A percentile compares a stretch with the other conserved stretches of the same genome.
Conservation (phyloP, 2,329 filamentous ascomycete species). For the Nemania sp. region DNA sequence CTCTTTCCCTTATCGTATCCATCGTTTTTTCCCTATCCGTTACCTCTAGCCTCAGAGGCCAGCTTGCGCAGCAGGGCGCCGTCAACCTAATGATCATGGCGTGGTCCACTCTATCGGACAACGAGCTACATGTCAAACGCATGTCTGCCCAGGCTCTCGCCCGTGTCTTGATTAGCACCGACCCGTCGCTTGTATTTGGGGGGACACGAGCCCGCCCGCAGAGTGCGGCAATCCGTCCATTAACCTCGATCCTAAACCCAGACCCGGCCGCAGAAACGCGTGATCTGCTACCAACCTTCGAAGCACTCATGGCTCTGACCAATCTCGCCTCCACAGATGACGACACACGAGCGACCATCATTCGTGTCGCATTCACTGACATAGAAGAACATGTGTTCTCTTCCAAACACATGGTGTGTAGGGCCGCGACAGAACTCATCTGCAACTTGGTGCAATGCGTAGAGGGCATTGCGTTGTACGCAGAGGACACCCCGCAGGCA, state of each 20-base stretch:
- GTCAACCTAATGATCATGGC: conserved; percentile 79
- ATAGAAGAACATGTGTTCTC: conserved; percentile 84
- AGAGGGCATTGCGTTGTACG: conserved; percentile 69
- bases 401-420: conserved; percentile 73
- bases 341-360: conserved; percentile 67
- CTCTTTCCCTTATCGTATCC: conserved; percentile 71
- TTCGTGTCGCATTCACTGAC: conserved; percentile 71
- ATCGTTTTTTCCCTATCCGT: conserved; percentile 79
- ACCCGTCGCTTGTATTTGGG: conserved; percentile 82
- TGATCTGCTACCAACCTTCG: conserved; percentile 86
- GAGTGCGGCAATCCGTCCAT: conserved; percentile 78
- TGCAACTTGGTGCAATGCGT: conserved; percentile 83
- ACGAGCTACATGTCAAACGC: conserved; percentile 51
- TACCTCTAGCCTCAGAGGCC: conserved; percentile 72
- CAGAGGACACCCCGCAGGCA: conserved; percentile 67
- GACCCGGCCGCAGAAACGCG: conserved; percentile 65
- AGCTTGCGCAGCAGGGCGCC: conserved; percentile 90
- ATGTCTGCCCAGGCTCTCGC: conserved; percentile 79
- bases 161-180: conserved; percentile 82
- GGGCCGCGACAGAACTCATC: conserved; percentile 83
- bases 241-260: conserved; percentile 72
- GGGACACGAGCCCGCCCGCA: conserved; percentile 73
- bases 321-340: conserved; percentile 85
- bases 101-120: conserved; percentile 63
- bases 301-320: conserved; percentile 87